Base-by-base conservation (phyloP, 768 basidiomycete genomes). In the Auriscalpium vulgare region DNA sequence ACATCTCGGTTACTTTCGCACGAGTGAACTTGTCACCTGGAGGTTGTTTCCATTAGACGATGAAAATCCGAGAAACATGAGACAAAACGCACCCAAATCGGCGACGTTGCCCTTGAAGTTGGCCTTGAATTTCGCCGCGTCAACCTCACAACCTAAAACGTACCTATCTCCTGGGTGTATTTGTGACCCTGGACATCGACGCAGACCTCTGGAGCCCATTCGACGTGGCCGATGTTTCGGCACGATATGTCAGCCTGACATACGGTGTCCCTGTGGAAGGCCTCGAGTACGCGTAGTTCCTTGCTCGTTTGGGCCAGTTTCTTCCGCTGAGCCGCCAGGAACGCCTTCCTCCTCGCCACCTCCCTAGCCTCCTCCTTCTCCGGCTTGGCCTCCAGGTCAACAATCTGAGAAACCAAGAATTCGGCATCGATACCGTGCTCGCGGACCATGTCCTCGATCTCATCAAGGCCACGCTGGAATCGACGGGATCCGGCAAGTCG, bases 91-190 rank as follows among this genome's bases (percentile, higher is more conserved):
- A 71, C 71, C 69, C 11, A 72, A 43, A 40, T 68, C 55, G 53
- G 70, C 62, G 44, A 65, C 49, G 47, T 70, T 71, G 48, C 68
- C 66, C 59, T 64, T 55, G 58, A 71, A 71, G n/a, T 53, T n/a
- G 37, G 58, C 55, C 68, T 64, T 58, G 56, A 67, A 54, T 68
- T 60, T 71, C 52, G 37, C 53, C 46, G 17, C 21, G 47, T 69
- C 54, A 51, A 70, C 53, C 59, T 62, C 59, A 56, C 54, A 51
- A 70, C 53, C 59, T 62, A 58, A 56, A 71, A 59, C 11, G 66
- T 64, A 43, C 56, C 68, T 37, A 64, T 62, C 53, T 71, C 69
- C 51, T 51, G 21, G 35, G 68, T 70, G 55, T 66, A 70, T 1
- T 44, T 10, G 52, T 51, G 37, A 37, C 17, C 59, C 23, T 65